Evolutionary conservation across 805 yeast genomes (phyloP), one percentile per base, ranked within the genome.

Genomic region (Saccharomycopsis schoenii): DNA sequence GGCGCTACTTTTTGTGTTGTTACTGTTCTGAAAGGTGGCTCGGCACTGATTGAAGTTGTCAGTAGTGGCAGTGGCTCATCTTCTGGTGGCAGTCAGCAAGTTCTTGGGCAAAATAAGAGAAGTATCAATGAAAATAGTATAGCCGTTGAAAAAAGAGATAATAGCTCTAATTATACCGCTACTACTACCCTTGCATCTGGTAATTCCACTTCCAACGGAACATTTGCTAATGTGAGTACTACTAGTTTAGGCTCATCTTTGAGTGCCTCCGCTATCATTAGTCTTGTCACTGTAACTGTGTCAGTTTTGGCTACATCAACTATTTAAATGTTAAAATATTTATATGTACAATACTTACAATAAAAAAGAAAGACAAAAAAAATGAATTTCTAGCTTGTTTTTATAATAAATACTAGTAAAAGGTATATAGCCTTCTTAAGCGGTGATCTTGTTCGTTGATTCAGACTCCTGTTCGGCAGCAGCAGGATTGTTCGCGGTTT

Each of bases 1-100:
- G 89, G 85, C 66, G 96, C 86, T 50, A 78, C 80, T n/a, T 89
- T 37, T 81, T 90, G 97, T 79, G 87, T 89, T 58, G 86, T 89
- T 57, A 89, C 96, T 55, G 96, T 89, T 41, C 73, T 74, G 55
- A 79, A 82, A 66, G 79, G 80, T 59, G 77, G 88, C 42, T 77
- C 76, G 60, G 96, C 93, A 42, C 80, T 76, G 60, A 83, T 89
- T 68, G 96, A 88, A 72, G 85, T 89, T 2, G 90, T 89, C 67
- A 77, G 71, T 47, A 54, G 65, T 36, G 66, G 66, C 29, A 54
- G 58, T 21, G 17, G 56, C 34, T 55, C 39, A 39, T 15, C 17
- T 24, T 47, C 52, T 47, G 52, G 34, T 21, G 34, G 52, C 34
- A 29, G 6, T 47, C 52, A 47, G 15, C 52, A 47, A 21, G 52